phyloP scores from a whole-genome alignment of 495 filamentous ascomycete genomes.

The Penicillium flavigenum region DNA sequence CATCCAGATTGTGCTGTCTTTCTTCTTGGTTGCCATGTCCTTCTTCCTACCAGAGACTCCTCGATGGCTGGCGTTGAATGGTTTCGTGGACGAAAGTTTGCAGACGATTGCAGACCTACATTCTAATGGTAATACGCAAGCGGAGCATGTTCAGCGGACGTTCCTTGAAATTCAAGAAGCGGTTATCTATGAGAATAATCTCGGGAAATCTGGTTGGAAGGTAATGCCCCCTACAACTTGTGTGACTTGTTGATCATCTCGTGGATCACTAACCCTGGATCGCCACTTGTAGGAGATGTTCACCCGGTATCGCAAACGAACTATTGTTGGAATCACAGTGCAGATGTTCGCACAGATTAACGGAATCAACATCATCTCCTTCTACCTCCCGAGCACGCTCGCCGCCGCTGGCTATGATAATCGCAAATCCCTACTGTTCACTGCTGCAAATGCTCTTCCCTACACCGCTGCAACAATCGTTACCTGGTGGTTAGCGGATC shows the following conservation, averaged over 20 bases:
- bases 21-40: slow-evolving; percentile 28
- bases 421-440: slow-evolving; percentile 28
- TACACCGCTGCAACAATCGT: slow-evolving; percentile 34
- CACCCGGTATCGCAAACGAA: slow-evolving; percentile 33
- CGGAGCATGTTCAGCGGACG: slow-evolving; percentile 23
- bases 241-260: not conserved
- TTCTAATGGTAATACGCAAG: slow-evolving; percentile 24
- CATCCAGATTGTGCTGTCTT: slow-evolving; percentile 31
- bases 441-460: slow-evolving; percentile 30
- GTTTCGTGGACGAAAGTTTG: slow-evolving; percentile 30
- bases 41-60: slow-evolving; percentile 34
- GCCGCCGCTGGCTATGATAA: slow-evolving; percentile 29
- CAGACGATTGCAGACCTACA: slow-evolving; percentile 33
- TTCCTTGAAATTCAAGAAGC: slow-evolving; percentile 33
- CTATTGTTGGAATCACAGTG: slow-evolving; percentile 32
- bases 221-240: slow-evolving; percentile 11
- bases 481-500: slow-evolving; percentile 34
- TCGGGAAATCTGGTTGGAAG: slow-evolving; percentile 29
- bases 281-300: slow-evolving; percentile 28
- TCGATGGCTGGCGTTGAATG: slow-evolving; percentile 33
- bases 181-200: slow-evolving; percentile 28
- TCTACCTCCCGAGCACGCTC: slow-evolving; percentile 35
- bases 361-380: slow-evolving; percentile 39
- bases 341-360: slow-evolving; percentile 39
- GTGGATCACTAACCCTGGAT: not conserved